Evolutionary conservation across 2,329 filamentous ascomycete species (phyloP).

Genomic region (Xylaria sp.): DNA sequence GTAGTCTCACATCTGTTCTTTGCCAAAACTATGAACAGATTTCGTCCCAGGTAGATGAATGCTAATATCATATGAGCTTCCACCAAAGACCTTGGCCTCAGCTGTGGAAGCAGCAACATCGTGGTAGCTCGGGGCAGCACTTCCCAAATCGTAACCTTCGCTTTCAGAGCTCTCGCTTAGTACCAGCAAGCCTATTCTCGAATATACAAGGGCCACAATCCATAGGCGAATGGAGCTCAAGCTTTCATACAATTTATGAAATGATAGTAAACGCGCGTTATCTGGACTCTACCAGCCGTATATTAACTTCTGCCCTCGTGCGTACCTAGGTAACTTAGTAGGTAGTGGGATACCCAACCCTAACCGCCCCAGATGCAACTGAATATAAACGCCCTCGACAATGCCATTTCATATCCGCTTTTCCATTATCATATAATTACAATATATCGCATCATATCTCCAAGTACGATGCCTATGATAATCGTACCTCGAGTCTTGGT

Average conservation of each 20-base stretch:
- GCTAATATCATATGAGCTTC: neutral
- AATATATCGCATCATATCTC: too few species aligned
- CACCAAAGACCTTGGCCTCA: neutral
- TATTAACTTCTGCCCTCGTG: neutral
- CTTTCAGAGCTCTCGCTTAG: neutral
- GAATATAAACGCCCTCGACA: too few species aligned
- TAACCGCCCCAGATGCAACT: too few species aligned
- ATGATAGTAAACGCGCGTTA: neutral
- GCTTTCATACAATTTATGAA: neutral
- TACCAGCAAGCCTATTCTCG: neutral
- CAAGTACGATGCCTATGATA: too few species aligned
- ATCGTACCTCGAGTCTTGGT: too few species aligned
- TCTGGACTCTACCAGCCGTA: neutral
- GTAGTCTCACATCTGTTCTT: neutral
- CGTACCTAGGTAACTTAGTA: neutral
- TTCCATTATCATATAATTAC: too few species aligned
- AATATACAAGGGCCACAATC: neutral
- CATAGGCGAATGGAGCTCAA: neutral
- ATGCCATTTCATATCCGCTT: too few species aligned
- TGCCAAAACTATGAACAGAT: neutral
- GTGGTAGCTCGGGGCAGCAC: neutral
- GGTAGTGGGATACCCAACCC: too few species aligned
- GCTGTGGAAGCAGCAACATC: neutral
- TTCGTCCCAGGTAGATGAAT: conserved; percentile 6
- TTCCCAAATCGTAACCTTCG: neutral